Evolutionary conservation across 208 protist species (phyloP).

Genomic region (Trypanosoma avium): DNA sequence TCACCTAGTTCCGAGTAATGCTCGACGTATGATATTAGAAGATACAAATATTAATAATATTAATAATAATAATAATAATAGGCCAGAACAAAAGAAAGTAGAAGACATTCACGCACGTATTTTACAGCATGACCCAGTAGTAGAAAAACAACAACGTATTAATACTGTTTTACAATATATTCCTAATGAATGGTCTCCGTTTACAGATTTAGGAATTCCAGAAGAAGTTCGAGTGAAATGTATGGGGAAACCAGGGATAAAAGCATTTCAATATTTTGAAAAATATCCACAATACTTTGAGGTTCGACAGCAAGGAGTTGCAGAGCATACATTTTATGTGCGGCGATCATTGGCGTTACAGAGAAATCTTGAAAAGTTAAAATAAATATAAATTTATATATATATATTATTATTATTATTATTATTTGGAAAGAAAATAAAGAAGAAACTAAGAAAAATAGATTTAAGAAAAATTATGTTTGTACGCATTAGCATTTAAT

Average conservation of each 20-base stretch:
- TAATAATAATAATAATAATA: not conserved
- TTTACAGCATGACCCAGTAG: constrained; percentile 21
- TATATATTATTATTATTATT: not conserved
- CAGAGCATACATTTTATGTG: constrained; percentile 40
- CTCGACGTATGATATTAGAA: constrained; percentile 16
- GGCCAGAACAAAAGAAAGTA: not conserved
- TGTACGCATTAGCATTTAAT: too few relatives aligned
- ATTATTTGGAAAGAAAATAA: not conserved
- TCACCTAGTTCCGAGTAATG: constrained; percentile 18
- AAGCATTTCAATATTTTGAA: constrained; percentile 43
- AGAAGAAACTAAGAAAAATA: not conserved
- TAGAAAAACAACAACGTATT: constrained; percentile 33
- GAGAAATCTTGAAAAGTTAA: constrained; percentile 9
- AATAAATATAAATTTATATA: not conserved
- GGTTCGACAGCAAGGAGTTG: constrained; percentile 26
- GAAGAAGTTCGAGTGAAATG: constrained; percentile 52
- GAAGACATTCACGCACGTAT: constrained; percentile 24
- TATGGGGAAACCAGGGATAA: constrained; percentile 49
- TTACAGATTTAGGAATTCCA: constrained; percentile 39
- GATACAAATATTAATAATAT: not conserved
- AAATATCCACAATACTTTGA: constrained; percentile 72
- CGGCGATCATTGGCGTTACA: constrained; percentile 53
- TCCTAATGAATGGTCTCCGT: constrained; percentile 56
- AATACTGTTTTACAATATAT: constrained; percentile 60
- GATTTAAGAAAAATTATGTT: too few relatives aligned